These are phyloP conservation scores for Paracamarosporium sp. DNA, from an alignment of 2,329 filamentous ascomycete species.

Conservation along the genomic window DNA sequence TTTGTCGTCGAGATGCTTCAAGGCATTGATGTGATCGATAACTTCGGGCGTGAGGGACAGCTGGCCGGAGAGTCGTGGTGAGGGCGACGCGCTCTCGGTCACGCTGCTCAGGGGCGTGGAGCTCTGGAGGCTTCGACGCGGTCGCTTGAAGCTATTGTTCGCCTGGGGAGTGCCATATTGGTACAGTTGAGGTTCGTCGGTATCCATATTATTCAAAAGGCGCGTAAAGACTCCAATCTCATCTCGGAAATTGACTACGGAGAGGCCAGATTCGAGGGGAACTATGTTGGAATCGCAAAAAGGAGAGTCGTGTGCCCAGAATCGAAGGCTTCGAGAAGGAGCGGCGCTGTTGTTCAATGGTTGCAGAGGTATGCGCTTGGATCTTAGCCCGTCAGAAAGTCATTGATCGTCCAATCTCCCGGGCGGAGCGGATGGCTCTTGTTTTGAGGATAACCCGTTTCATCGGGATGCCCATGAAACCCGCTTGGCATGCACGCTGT, in stretches of 20 bases:
- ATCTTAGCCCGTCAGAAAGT: slow-evolving; percentile 46
- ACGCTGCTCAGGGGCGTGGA: slow-evolving; percentile 45
- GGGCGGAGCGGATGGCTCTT: slow-evolving; percentile 46
- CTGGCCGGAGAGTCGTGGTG: slow-evolving; percentile 42
- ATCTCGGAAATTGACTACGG: slow-evolving; percentile 43
- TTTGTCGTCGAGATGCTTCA: slow-evolving; percentile 49
- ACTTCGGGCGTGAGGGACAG: slow-evolving; percentile 43
- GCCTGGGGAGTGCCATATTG: slow-evolving; percentile 43
- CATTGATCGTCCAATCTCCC: slow-evolving; percentile 50
- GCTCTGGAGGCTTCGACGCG: slow-evolving; percentile 46
- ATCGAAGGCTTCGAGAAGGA: slow-evolving; percentile 44
- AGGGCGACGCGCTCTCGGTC: slow-evolving; percentile 44
- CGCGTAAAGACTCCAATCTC: slow-evolving; percentile 38
- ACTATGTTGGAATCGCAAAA: slow-evolving; percentile 32
- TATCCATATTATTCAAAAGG: slow-evolving; percentile 44
- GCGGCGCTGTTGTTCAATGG: slow-evolving; percentile 40
- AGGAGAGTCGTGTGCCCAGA: slow-evolving; percentile 23
- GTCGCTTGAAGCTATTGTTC: slow-evolving; percentile 45
- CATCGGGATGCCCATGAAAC: slow-evolving; percentile 39
- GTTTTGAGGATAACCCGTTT: slow-evolving; percentile 48
- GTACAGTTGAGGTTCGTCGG: slow-evolving; percentile 46
- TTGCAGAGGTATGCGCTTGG: slow-evolving; percentile 38
- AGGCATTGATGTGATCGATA: slow-evolving; percentile 47
- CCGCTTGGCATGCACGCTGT: slow-evolving; percentile 45
- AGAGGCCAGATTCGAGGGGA: slow-evolving; percentile 38